These are phyloP conservation scores for Verticillium albo-atrum DNA, from an alignment of 2,329 filamentous ascomycete species.

Conservation along the genomic window DNA sequence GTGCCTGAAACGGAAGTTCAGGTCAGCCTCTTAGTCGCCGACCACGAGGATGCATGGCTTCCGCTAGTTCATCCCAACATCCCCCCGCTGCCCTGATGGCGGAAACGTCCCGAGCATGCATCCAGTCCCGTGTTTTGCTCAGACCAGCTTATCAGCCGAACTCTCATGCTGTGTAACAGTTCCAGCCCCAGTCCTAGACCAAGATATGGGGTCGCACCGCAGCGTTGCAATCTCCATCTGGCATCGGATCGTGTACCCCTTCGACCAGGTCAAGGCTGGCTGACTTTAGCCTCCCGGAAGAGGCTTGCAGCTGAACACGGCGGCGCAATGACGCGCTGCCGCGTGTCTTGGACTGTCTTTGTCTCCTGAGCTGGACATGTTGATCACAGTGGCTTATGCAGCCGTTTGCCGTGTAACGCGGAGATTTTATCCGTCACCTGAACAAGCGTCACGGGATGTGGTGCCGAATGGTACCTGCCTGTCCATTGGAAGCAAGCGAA, in stretches of 20 bases:
- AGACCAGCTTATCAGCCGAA: background rate
- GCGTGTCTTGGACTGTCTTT: too few relatives aligned
- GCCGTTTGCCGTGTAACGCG: too few relatives aligned
- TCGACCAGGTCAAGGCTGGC: background rate
- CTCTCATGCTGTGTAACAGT: background rate
- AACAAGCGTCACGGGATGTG: too few relatives aligned
- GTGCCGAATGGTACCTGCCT: too few relatives aligned
- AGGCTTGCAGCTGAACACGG: background rate
- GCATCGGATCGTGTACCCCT: background rate
- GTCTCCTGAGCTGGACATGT: too few relatives aligned
- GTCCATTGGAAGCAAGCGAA: too few relatives aligned
- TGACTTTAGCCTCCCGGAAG: background rate
- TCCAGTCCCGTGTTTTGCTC: background rate
- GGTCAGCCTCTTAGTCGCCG: background rate
- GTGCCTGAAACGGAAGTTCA: background rate
- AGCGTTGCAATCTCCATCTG: background rate
- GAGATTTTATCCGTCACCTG: too few relatives aligned
- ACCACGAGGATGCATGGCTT: background rate
- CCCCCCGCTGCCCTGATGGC: background rate
- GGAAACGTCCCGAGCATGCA: background rate
- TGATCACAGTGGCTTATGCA: too few relatives aligned
- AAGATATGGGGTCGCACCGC: background rate
- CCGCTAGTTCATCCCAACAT: background rate
- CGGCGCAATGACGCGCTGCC: background rate
- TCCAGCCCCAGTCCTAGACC: too few relatives aligned